These are phyloP conservation scores for Bondarzewia mesenterica DNA, from an alignment of 1,284 basidiomycete genomes.

Conservation along the genomic window DNA sequence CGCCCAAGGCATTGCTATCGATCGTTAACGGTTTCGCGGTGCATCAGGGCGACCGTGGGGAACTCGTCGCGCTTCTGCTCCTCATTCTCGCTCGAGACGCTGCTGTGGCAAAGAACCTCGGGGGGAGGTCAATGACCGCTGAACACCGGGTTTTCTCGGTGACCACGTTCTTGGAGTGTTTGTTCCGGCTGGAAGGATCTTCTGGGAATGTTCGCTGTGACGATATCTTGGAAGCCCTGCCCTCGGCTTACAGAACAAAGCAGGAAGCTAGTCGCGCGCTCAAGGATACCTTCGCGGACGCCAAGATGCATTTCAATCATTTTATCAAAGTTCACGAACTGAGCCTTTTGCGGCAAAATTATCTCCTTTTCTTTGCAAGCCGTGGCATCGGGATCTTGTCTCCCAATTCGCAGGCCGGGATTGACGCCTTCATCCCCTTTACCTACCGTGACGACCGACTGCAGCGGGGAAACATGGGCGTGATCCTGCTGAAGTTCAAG, in stretches of 20 bases:
- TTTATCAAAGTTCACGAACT: constrained; percentile 19
- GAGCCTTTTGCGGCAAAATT: constrained; percentile 13
- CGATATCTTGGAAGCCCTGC: neutral
- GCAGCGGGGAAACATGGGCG: constrained; percentile 12
- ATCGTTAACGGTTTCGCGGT: constrained; percentile 4
- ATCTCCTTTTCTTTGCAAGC: constrained; percentile 14
- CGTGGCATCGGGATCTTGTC: constrained; percentile 22
- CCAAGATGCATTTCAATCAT: constrained; percentile 22
- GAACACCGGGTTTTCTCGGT: no score
- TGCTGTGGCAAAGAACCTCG: no score
- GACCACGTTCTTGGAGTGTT: no score
- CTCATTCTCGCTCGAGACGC: constrained; percentile 9
- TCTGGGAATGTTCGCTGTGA: neutral
- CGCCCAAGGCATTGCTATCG: neutral
- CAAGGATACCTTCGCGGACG: constrained; percentile 11
- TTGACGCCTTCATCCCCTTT: constrained; percentile 21
- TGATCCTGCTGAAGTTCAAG: constrained; percentile 19
- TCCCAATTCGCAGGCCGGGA: constrained; percentile 12
- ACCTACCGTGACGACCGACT: constrained; percentile 5
- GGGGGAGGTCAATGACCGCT: no score
- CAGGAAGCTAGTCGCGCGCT: neutral
- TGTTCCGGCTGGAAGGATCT: no score
- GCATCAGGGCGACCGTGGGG: constrained; percentile 10
- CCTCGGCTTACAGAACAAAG: neutral
- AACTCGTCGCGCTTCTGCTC: constrained; percentile 8